These are phyloP conservation scores for Moniliella sp. DNA, from an alignment of 1,284 basidiomycete species.

Conservation along the genomic window DNA sequence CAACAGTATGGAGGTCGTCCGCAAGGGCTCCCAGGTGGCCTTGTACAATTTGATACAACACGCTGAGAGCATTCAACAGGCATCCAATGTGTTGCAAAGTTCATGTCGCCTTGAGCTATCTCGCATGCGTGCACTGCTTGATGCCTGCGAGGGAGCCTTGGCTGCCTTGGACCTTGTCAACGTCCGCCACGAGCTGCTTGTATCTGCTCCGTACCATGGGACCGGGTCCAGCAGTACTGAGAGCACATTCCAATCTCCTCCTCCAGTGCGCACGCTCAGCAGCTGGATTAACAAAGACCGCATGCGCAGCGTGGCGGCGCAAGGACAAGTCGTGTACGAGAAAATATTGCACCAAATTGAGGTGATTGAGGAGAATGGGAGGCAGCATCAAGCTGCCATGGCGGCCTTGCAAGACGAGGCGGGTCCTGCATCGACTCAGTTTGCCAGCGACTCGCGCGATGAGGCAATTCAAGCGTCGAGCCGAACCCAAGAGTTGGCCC, in stretches of 20 bases:
- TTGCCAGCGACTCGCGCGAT: constrained; percentile 14
- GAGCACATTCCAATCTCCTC: too few species aligned
- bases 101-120: constrained; percentile 13
- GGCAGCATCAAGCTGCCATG: constrained; percentile 12
- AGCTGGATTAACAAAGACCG: background rate
- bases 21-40: constrained; percentile 17
- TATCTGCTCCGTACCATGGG: background rate
- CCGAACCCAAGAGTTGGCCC: constrained; percentile 6
- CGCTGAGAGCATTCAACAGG: constrained; percentile 14
- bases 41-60: constrained; percentile 22
- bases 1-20: constrained; percentile 10
- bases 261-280: background rate
- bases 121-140: constrained; percentile 18
- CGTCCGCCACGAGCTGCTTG: constrained; percentile 15
- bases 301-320: background rate
- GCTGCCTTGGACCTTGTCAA: constrained; percentile 16
- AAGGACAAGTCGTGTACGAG: constrained; percentile 5
- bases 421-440: constrained; percentile 9
- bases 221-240: background rate
- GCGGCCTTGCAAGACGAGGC: constrained; percentile 11
- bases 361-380: constrained; percentile 6
- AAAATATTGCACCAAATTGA: constrained; percentile 11
- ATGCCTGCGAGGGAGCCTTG: constrained; percentile 19
- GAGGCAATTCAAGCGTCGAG: constrained; percentile 9
- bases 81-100: constrained; percentile 9